phyloP scores from a whole-genome alignment of 495 filamentous ascomycete genomes.

The Geopyxis carbonaria region DNA sequence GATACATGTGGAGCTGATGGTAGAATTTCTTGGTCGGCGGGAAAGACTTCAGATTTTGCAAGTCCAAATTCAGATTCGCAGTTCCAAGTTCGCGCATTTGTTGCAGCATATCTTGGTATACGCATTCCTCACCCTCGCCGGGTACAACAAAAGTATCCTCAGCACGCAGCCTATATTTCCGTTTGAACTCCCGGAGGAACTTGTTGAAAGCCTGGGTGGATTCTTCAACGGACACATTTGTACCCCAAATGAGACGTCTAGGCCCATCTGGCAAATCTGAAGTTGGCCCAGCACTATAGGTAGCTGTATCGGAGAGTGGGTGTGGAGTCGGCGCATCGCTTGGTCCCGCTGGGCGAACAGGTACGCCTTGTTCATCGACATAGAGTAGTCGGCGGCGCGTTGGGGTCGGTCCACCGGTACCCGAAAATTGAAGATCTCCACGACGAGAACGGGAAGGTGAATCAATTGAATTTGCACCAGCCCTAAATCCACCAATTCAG shows the following conservation, averaged over 20 bases:
- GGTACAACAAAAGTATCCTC: slow-evolving; percentile 30
- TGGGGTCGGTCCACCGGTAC: slow-evolving; percentile 17
- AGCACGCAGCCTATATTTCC: slow-evolving; percentile 80
- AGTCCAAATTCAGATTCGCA: slow-evolving; percentile 70
- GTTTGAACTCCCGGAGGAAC: slow-evolving; percentile 75
- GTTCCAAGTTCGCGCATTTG: slow-evolving; percentile 77
- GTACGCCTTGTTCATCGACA: slow-evolving; percentile 22
- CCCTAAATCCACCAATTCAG: slow-evolving; percentile 2
- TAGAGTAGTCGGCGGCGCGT: slow-evolving; percentile 23
- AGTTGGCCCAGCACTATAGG: slow-evolving; percentile 33
- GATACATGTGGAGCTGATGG: slow-evolving; percentile 85
- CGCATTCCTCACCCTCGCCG: slow-evolving; percentile 62
- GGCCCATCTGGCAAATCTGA: slow-evolving; percentile 72
- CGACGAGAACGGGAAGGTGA: slow-evolving; percentile 20
- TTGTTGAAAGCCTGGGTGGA: slow-evolving; percentile 74
- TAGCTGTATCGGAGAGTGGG: slow-evolving; percentile 19
- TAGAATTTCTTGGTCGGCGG: slow-evolving; percentile 83
- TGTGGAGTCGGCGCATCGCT: slow-evolving; percentile 8
- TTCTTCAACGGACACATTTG: slow-evolving; percentile 84
- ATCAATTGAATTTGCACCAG: slow-evolving; percentile 2
- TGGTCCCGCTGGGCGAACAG: slow-evolving; percentile 10
- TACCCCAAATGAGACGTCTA: slow-evolving; percentile 86
- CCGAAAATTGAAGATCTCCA: slow-evolving; percentile 24
- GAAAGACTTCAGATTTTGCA: slow-evolving; percentile 78
- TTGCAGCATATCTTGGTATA: slow-evolving; percentile 72